Evolutionary conservation across 495 filamentous ascomycete species (phyloP).

Genomic region (Aspergillus hancockii): DNA sequence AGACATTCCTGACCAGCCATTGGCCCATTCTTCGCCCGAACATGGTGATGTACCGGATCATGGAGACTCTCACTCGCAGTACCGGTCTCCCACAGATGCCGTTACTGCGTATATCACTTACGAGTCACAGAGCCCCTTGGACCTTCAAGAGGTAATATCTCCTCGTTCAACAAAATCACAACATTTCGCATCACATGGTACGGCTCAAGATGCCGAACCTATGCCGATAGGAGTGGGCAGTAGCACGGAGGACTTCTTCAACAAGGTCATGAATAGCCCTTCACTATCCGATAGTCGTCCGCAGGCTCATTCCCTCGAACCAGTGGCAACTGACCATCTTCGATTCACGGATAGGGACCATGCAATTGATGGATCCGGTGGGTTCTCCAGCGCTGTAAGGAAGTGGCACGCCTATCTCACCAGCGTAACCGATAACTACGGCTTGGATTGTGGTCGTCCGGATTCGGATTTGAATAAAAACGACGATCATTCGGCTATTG

Average conservation of each 20-base stretch:
- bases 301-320: neutral
- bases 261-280: slow-evolving; percentile 13
- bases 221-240: neutral
- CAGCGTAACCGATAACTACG: slow-evolving; percentile 54
- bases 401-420: slow-evolving; percentile 47
- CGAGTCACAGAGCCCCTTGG: slow-evolving; percentile 9
- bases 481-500: slow-evolving; percentile 61
- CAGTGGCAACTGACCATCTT: neutral
- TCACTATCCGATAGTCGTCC: slow-evolving; percentile 4
- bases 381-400: slow-evolving; percentile 26
- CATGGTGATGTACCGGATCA: slow-evolving; percentile 6
- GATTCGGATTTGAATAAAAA: slow-evolving; percentile 70
- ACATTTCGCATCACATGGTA: slow-evolving; percentile 5
- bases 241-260: slow-evolving; percentile 14
- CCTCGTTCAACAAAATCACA: slow-evolving; percentile 9
- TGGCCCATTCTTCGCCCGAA: slow-evolving; percentile 15
- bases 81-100: slow-evolving; percentile 24
- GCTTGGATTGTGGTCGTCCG: slow-evolving; percentile 66
- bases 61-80: slow-evolving; percentile 9
- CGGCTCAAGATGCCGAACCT: neutral
- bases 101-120: slow-evolving; percentile 3
- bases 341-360: neutral
- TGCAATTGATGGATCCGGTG: slow-evolving; percentile 8
- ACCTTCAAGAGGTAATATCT: slow-evolving; percentile 17
- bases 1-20: slow-evolving; percentile 14